Percentiles rank a stretch among this genome's conserved stretches.
These are phyloP conservation scores for Pythium phragmitis DNA, from an alignment of 352 stramenopile species.

Conservation along the genomic window DNA sequence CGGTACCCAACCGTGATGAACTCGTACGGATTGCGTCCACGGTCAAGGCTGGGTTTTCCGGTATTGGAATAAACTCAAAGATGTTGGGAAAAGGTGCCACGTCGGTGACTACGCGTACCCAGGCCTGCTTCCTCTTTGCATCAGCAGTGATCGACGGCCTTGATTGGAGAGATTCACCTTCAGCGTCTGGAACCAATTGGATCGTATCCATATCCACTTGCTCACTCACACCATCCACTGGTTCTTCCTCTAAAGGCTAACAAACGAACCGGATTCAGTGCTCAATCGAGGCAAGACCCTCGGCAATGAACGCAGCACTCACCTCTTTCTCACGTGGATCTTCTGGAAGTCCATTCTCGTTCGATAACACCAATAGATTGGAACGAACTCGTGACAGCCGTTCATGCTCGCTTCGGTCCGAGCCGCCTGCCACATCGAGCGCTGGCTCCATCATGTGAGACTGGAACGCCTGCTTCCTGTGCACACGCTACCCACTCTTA, in stretches of 20 bases:
- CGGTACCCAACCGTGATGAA: not conserved
- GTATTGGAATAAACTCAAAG: slow-evolving; percentile 41
- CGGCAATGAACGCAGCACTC: not conserved
- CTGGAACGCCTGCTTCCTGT: not conserved
- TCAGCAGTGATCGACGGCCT: not conserved
- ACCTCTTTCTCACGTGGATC: not conserved
- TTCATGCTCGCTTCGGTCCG: not conserved
- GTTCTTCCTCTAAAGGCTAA: not conserved
- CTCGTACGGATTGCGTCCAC: not conserved
- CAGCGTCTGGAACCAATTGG: not conserved
- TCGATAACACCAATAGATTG: not conserved
- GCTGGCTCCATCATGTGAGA: not conserved
- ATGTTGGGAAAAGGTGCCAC: slow-evolving; percentile 38
- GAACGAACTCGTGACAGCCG: not conserved
- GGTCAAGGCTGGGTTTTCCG: not conserved
- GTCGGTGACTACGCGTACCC: slow-evolving; percentile 32
- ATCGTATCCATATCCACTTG: slow-evolving; percentile 6
- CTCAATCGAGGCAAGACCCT: not conserved
- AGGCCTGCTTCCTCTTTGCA: slow-evolving; percentile 37
- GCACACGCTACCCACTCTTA: not conserved
- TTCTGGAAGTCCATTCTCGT: not conserved
- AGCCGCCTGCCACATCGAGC: not conserved
- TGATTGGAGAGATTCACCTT: not conserved
- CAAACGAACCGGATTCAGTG: not conserved
- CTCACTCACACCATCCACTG: not conserved